Base-by-base conservation (phyloP, 2,329 filamentous ascomycete species). In the Leptosphaerulina australis region DNA sequence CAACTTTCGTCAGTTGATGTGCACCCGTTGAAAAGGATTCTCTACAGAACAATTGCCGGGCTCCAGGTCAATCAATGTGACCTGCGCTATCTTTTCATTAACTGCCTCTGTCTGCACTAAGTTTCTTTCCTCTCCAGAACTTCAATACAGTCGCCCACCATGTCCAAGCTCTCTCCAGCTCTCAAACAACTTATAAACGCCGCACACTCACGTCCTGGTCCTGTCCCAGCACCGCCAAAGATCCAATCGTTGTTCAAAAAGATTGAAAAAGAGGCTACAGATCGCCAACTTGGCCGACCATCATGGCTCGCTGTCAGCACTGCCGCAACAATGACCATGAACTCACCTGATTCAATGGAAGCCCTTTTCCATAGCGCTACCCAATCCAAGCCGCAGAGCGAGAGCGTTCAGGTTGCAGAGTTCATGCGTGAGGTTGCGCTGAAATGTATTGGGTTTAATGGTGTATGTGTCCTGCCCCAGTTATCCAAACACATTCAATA, bases 281-380 rank as follows among this genome's bases (percentile, higher is more conserved):
- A 58, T 31, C 60, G 59, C 4, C 66, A 64, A 28, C 58, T 72
- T 1, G 64, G 66, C 1, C 60, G 67, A 4, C 69, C 69, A 17
- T 70, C 68, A 63, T 72, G 69, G 69, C 66, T 72, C n/a, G 62
- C 66, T 20, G 59, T 72, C 14, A 63, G 63, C 8, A 88, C 90
- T 0, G 90, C 90, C 24, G 86, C 90, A 14, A 91, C 89, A 1
- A 89, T 93, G 76, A 94, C 90, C 1, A 84, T 94, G 78, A 94
- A 95, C 77, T 91, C 89, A 1, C 90, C 90, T 18, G 87, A 88
- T 49, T 88, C 88, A 3, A 82, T 93, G 58, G 75, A 83, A 3
- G 74, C 81, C 17, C 81, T 92, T 10, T 86, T 85, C 73, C 66
- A 79, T 36, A 63, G 76, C 15, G 62, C 48, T 15, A 68, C 51